These are phyloP conservation scores for Aspergillus bombycis DNA, from an alignment of 2,329 filamentous ascomycete genomes.

Conservation along the genomic window DNA sequence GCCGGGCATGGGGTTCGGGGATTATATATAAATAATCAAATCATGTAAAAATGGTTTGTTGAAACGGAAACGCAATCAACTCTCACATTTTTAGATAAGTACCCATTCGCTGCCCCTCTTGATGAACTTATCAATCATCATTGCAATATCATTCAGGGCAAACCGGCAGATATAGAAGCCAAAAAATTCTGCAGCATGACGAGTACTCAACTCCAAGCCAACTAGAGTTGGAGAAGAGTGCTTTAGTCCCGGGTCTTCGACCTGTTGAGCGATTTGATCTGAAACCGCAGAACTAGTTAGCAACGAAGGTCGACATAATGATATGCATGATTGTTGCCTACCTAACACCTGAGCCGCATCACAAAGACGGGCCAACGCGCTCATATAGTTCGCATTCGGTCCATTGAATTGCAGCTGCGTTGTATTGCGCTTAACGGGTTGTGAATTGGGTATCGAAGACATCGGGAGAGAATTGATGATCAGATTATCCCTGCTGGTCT, in stretches of 20 bases:
- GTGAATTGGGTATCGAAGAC: slow-evolving; percentile 63
- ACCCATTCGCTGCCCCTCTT: slow-evolving; percentile 98
- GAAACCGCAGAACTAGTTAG: slow-evolving; percentile 11
- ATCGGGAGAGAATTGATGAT: slow-evolving; percentile 78
- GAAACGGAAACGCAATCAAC: not conserved
- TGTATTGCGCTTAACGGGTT: slow-evolving; percentile 73
- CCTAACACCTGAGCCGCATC: slow-evolving; percentile 91
- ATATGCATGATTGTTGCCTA: slow-evolving; percentile 47
- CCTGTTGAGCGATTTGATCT: slow-evolving; percentile 96
- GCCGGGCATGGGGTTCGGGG: not conserved
- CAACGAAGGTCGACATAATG: slow-evolving; percentile 12
- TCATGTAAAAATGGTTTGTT: not conserved
- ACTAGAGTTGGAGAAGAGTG: slow-evolving; percentile 94
- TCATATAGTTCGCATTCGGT: slow-evolving; percentile 89
- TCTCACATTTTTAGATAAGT: slow-evolving; percentile 47
- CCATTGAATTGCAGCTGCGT: slow-evolving; percentile 72
- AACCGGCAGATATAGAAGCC: slow-evolving; percentile 96
- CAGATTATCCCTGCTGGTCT: slow-evolving; percentile 61
- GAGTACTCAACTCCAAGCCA: slow-evolving; percentile 87
- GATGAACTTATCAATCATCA: slow-evolving; percentile 94
- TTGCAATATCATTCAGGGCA: slow-evolving; percentile 78
- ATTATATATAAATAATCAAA: not conserved
- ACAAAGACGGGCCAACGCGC: slow-evolving; percentile 83
- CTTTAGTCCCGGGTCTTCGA: slow-evolving; percentile 89
- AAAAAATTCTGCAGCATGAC: slow-evolving; percentile 96